A percentile compares a stretch with the other conserved stretches of the same genome.
These are phyloP conservation scores for Pseudogymnoascus verrucosus DNA, from an alignment of 2,329 filamentous ascomycete species.

Conservation along the genomic window DNA sequence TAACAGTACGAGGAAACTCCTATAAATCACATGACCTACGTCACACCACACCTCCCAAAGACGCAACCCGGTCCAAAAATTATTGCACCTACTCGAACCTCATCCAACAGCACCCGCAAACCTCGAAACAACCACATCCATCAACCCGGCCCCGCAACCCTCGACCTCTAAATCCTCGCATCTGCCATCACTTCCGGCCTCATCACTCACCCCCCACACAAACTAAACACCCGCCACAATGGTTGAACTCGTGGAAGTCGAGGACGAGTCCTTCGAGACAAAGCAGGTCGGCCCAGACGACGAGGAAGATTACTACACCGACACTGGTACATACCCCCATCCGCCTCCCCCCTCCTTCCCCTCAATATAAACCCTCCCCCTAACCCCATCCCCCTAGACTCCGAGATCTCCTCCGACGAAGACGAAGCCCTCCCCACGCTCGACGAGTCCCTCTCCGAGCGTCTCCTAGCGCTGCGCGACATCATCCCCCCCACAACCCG, in stretches of 20 bases:
- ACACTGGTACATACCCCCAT: conserved; percentile 63
- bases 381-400: conserved; percentile 44
- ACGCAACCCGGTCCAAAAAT: conserved; percentile 3
- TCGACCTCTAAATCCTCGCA: not conserved
- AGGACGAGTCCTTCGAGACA: conserved; percentile 87
- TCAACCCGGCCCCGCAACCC: not conserved
- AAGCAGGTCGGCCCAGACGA: conserved; percentile 59
- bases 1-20: not conserved
- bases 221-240: conserved; percentile 46
- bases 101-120: not conserved
- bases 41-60: not conserved
- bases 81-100: conserved; percentile 6
- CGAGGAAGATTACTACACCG: conserved; percentile 79
- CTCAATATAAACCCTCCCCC: conserved; percentile 1
- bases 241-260: conserved; percentile 95
- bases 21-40: not conserved
- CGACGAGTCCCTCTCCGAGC: conserved; percentile 57
- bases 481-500: conserved; percentile 68
- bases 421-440: conserved; percentile 50
- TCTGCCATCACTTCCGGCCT: not conserved
- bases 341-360: conserved; percentile 3
- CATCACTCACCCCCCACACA: not conserved
- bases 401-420: conserved; percentile 75
- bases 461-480: conserved; percentile 64
- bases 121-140: not conserved